These are phyloP conservation scores for Amorphotheca resinae DNA, from an alignment of 495 filamentous ascomycete species.

Conservation along the genomic window DNA sequence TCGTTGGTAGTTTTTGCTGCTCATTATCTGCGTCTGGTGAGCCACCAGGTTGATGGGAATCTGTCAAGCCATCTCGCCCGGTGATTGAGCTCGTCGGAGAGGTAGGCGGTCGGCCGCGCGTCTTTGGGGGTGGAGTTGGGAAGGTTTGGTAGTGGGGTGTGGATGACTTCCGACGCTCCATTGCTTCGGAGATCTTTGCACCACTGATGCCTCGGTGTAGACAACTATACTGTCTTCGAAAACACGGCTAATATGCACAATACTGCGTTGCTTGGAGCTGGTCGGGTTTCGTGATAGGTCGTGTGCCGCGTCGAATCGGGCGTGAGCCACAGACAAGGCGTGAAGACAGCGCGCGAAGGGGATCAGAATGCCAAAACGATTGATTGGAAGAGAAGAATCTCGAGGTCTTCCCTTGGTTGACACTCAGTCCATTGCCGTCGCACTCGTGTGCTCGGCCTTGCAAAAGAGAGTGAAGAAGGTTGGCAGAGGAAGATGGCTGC, in stretches of 20 bases:
- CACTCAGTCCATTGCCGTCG: conserved; percentile 7
- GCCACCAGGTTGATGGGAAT: conserved; percentile 12
- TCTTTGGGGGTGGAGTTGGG: conserved; percentile 74
- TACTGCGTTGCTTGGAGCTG: background rate
- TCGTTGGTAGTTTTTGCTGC: conserved; percentile 63
- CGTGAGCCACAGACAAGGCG: background rate
- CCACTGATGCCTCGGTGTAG: no score
- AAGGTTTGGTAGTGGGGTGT: conserved; percentile 89
- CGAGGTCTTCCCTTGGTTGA: conserved; percentile 3
- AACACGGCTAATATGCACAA: background rate
- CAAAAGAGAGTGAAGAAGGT: no score
- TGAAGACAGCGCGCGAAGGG: background rate
- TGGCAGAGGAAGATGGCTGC: no score
- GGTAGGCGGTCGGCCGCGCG: conserved; percentile 25
- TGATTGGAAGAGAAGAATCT: conserved; percentile 4
- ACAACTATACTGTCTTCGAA: no score
- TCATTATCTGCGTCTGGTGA: conserved; percentile 22
- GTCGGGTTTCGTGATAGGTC: conserved; percentile 1
- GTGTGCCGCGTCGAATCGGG: conserved; percentile 1
- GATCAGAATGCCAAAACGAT: conserved; percentile 3
- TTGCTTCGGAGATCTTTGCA: background rate
- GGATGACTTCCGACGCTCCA: conserved; percentile 48
- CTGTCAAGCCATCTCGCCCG: conserved; percentile 12
- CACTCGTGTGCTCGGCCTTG: no score
- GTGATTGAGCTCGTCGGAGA: conserved; percentile 10